Conservation (phyloP, 176 grass and related monocot species). For the Stipa capillata region DNA sequence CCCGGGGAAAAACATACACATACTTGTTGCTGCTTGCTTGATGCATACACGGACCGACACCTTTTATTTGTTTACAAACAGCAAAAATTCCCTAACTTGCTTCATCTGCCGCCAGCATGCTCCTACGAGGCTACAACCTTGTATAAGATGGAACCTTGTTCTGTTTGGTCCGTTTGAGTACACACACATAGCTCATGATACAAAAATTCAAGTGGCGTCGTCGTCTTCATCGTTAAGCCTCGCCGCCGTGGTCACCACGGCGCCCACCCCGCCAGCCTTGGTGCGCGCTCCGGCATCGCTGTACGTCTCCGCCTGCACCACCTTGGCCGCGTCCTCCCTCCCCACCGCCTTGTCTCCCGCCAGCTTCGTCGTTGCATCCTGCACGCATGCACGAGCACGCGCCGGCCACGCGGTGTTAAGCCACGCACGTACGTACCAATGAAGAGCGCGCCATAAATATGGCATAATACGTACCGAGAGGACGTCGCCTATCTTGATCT, state of each 20-base stretch:
- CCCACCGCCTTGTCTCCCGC: slow-evolving; percentile 31
- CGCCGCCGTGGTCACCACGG: slow-evolving; percentile 40
- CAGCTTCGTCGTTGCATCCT: slow-evolving; percentile 49
- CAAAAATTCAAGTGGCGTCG: not conserved
- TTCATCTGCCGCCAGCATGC: not conserved
- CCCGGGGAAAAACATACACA: not conserved
- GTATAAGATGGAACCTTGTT: too few relatives aligned
- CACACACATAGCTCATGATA: not conserved
- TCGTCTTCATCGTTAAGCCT: slow-evolving; percentile 44
- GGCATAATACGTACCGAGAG: slow-evolving; percentile 27
- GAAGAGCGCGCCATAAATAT: too few relatives aligned
- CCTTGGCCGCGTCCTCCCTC: slow-evolving; percentile 41
- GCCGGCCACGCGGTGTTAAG: too few relatives aligned
- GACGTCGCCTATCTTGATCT: slow-evolving; percentile 49
- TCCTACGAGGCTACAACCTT: not conserved
- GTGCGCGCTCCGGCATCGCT: slow-evolving; percentile 28
- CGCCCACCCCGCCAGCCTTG: slow-evolving; percentile 34
- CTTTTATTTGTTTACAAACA: not conserved
- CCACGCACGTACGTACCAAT: too few relatives aligned
- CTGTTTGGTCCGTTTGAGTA: not conserved
- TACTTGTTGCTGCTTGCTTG: not conserved
- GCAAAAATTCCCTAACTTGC: not conserved
- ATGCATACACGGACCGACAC: not conserved
- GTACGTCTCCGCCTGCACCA: slow-evolving; percentile 36
- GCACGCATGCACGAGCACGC: not conserved